Conservation (phyloP, 768 basidiomycete genomes). For the Clitopilus hobsonii region DNA sequence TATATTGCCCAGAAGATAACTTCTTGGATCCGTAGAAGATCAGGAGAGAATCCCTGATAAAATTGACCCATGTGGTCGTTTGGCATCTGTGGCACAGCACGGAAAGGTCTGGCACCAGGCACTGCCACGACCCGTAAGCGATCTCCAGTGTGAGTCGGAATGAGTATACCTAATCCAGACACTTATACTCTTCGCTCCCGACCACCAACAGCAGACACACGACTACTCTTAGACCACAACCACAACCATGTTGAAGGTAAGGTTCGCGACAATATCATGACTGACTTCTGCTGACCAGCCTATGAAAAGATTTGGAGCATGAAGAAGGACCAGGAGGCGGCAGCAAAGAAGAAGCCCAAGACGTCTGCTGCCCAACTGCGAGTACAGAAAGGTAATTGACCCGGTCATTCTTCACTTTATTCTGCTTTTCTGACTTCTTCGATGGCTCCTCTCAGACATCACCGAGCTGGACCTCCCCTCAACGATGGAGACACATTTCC, state of each 20-base stretch:
- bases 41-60: background rate
- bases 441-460: conserved; percentile 52
- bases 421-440: background rate
- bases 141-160: conserved; percentile 11
- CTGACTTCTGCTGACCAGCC: conserved; percentile 5
- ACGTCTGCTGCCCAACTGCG: conserved; percentile 97
- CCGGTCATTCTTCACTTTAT: background rate
- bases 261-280: background rate
- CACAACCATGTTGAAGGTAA: conserved; percentile 46
- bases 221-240: conserved; percentile 7
- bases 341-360: conserved; percentile 97
- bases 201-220: conserved; percentile 29
- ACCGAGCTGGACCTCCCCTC: conserved; percentile 94
- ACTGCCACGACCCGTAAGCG: conserved; percentile 9
- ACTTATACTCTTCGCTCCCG: conserved; percentile 8
- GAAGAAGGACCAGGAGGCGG: conserved; percentile 99
- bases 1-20: background rate
- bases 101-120: conserved; percentile 10
- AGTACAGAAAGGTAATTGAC: conserved; percentile 88
- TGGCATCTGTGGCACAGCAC: conserved; percentile 3
- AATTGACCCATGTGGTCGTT: conserved; percentile 1
- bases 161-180: conserved; percentile 12
- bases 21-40: conserved; percentile 3
- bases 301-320: conserved; percentile 88
- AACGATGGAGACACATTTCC: conserved; percentile 94